A percentile compares a stretch with the other conserved stretches of the same genome.
Conservation (phyloP, 371 early-diverging fungal species). For the Lichtheimia ornata region DNA sequence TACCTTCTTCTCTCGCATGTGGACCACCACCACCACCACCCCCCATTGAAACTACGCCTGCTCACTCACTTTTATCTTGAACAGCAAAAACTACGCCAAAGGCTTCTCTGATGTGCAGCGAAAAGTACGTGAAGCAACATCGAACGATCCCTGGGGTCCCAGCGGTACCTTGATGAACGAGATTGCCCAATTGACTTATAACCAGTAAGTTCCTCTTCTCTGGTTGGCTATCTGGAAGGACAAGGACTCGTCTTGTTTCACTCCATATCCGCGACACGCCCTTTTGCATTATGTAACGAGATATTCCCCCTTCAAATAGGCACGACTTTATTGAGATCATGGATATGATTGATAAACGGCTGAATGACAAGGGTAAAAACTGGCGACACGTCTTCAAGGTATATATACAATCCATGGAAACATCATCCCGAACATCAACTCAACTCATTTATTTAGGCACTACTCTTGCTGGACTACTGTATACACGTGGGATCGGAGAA, state of each 20-base stretch:
- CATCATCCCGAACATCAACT: not conserved
- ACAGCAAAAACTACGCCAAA: slow-evolving; percentile 93
- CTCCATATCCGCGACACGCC: too few relatives aligned
- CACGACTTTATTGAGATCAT: slow-evolving; percentile 93
- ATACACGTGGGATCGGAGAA: slow-evolving; percentile 84
- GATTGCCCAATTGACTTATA: slow-evolving; percentile 85
- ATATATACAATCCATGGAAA: slow-evolving; percentile 13
- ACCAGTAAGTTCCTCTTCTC: slow-evolving; percentile 64
- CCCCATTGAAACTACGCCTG: not conserved
- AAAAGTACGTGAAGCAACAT: slow-evolving; percentile 94
- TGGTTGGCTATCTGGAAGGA: not conserved
- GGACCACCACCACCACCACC: too few relatives aligned
- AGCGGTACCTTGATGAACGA: slow-evolving; percentile 86
- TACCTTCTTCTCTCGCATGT: not conserved
- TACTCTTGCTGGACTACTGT: slow-evolving; percentile 72
- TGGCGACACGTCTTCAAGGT: slow-evolving; percentile 99
- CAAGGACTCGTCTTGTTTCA: not conserved
- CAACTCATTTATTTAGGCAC: slow-evolving; percentile 30
- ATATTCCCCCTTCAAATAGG: slow-evolving; percentile 47
- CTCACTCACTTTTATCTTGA: not conserved
- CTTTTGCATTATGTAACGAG: not conserved
- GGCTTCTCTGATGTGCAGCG: slow-evolving; percentile 95
- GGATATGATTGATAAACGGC: slow-evolving; percentile 95
- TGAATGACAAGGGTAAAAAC: slow-evolving; percentile 96
- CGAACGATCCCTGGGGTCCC: slow-evolving; percentile 90